Evolutionary conservation across 108 stramenopile genomes (phyloP).

Genomic region (Conticribra weissflogii): DNA sequence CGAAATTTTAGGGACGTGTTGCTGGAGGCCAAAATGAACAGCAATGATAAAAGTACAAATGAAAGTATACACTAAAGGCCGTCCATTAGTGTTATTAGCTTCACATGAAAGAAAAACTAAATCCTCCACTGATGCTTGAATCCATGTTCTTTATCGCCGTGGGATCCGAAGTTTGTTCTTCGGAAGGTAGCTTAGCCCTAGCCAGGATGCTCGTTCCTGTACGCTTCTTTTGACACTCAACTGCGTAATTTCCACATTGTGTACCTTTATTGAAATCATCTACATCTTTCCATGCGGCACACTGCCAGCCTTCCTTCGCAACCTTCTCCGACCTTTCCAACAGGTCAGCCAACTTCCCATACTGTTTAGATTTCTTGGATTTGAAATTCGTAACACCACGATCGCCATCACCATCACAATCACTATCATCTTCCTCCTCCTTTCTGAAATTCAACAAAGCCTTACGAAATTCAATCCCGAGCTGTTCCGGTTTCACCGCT

Average conservation of each 20-base stretch:
- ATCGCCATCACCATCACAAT: conserved; percentile 11
- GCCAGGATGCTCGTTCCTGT: no score
- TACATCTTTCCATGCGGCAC: conserved; percentile 74
- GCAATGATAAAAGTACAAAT: no score
- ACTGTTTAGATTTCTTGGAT: neutral
- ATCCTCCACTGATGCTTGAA: no score
- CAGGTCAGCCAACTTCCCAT: conserved; percentile 53
- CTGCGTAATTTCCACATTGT: neutral
- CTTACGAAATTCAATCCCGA: conserved; percentile 63
- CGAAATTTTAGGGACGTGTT: no score
- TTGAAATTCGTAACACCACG: conserved; percentile 6
- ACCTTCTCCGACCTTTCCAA: conserved; percentile 47
- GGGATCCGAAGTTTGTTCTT: no score
- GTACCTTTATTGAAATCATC: neutral
- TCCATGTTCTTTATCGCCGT: no score
- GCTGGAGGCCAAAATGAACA: no score
- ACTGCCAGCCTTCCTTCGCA: conserved; percentile 68
- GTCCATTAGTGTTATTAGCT: no score
- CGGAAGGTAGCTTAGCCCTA: no score
- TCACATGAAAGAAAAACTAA: no score
- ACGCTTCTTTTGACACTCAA: neutral
- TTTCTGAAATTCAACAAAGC: conserved; percentile 25
- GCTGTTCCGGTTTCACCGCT: conserved; percentile 73
- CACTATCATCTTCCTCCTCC: neutral
- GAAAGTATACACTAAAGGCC: no score